phyloP scores from a whole-genome alignment of 2,329 filamentous ascomycete genomes.

The Colletotrichum sp. region DNA sequence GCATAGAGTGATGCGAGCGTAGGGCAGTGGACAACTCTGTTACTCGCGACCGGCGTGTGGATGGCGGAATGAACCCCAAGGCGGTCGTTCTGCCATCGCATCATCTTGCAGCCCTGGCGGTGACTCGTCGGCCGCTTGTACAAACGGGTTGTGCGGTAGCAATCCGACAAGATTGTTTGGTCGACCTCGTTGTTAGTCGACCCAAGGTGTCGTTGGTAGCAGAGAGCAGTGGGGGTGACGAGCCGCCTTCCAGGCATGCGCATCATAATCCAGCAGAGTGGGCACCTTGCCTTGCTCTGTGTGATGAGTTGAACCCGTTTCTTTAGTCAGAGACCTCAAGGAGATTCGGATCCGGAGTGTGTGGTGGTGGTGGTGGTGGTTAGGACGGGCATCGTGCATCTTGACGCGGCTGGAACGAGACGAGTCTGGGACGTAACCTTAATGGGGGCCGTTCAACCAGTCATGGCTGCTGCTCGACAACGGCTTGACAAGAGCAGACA shows the following conservation, averaged over 20 bases:
- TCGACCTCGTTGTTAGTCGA: no score
- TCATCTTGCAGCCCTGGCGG: not conserved
- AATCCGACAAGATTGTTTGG: not conserved
- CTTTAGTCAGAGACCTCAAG: not conserved
- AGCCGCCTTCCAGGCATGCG: not conserved
- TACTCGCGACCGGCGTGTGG: not conserved
- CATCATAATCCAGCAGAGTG: not conserved
- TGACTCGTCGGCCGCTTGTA: not conserved
- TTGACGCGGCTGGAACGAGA: constrained; percentile 20
- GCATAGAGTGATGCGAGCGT: not conserved
- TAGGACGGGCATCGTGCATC: not conserved
- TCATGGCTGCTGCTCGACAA: not conserved
- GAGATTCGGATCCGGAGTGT: constrained; percentile 4
- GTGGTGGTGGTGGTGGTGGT: not conserved
- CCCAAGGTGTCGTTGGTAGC: not conserved
- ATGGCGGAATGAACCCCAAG: not conserved
- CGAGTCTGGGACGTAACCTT: constrained; percentile 22
- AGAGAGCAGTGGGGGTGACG: not conserved
- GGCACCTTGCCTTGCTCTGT: not conserved
- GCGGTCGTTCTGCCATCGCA: not conserved
- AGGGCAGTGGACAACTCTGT: not conserved
- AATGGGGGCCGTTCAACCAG: not conserved
- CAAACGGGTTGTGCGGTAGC: not conserved
- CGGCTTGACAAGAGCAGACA: not conserved
- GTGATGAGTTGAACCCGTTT: not conserved